Conservation (phyloP, 441 rosid species). For the Omphalea diandra region DNA sequence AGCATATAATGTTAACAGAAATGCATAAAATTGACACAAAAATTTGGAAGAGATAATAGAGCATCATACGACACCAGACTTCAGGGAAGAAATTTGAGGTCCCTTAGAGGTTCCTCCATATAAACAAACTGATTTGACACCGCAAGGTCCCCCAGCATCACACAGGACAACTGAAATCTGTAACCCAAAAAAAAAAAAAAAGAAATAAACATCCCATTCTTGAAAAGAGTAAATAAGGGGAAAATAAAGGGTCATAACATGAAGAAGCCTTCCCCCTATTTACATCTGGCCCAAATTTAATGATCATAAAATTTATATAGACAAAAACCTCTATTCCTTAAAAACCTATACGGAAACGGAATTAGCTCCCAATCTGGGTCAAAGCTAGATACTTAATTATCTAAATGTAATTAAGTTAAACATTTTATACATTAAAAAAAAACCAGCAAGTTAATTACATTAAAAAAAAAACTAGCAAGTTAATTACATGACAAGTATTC, state of each 20-base stretch:
- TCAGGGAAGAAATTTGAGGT: conserved; percentile 70
- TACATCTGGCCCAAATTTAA: too few species aligned
- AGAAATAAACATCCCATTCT: background rate
- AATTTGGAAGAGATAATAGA: conserved; percentile 10
- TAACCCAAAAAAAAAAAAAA: conserved; percentile 20
- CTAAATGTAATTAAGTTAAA: too few species aligned
- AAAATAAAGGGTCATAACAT: background rate
- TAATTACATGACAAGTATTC: too few species aligned
- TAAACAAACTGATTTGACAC: conserved; percentile 73
- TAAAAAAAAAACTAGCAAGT: too few species aligned
- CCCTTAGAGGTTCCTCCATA: conserved; percentile 90
- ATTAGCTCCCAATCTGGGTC: too few species aligned
- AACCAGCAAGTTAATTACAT: background rate
- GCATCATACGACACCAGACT: conserved; percentile 75
- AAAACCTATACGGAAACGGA: too few species aligned
- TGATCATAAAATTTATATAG: too few species aligned
- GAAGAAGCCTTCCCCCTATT: too few species aligned
- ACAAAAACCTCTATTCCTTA: too few species aligned
- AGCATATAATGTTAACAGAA: background rate
- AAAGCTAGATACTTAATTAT: too few species aligned
- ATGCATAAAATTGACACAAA: conserved; percentile 3
- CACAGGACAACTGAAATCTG: conserved; percentile 76
- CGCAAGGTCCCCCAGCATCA: conserved; percentile 79
- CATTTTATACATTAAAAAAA: background rate
- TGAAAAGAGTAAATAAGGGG: background rate